These are phyloP conservation scores for Luffa aegyptiaca DNA, from an alignment of 306 rosid species.

Conservation along the genomic window DNA sequence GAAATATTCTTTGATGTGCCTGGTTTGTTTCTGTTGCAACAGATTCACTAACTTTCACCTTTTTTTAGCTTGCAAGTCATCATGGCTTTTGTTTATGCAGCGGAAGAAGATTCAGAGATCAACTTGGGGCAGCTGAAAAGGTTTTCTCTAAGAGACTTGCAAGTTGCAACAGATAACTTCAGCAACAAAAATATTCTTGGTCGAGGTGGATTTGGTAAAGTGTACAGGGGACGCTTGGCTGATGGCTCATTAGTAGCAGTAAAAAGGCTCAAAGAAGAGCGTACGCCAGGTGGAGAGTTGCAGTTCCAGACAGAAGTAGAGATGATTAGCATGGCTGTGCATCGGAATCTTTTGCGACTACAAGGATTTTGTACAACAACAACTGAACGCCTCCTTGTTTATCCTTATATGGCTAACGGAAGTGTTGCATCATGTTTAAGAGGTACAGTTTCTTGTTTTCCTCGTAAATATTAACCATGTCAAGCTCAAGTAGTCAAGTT, in stretches of 20 bases:
- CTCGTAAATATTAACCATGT: background rate
- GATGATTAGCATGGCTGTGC: slow-evolving; percentile 21
- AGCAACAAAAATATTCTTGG: slow-evolving; percentile 17
- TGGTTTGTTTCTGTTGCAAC: slow-evolving; percentile 2
- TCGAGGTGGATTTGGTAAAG: slow-evolving; percentile 17
- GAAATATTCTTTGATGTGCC: slow-evolving; percentile 13
- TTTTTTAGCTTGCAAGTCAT: background rate
- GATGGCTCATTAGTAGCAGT: slow-evolving; percentile 19
- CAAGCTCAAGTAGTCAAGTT: background rate
- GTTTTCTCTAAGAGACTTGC: slow-evolving; percentile 14
- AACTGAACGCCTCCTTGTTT: slow-evolving; percentile 15
- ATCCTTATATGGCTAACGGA: slow-evolving; percentile 19
- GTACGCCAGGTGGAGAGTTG: slow-evolving; percentile 17
- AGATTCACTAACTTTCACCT: background rate
- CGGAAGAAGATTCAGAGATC: slow-evolving; percentile 15
- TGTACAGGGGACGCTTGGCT: slow-evolving; percentile 14
- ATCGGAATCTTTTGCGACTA: slow-evolving; percentile 13
- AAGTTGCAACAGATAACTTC: slow-evolving; percentile 18
- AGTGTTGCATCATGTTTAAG: slow-evolving; percentile 18
- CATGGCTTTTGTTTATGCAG: background rate
- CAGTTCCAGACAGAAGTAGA: slow-evolving; percentile 20
- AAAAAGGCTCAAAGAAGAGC: slow-evolving; percentile 18
- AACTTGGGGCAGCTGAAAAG: slow-evolving; percentile 16
- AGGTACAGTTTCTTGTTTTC: background rate
- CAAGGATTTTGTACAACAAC: slow-evolving; percentile 14